These are phyloP conservation scores for Mucor lusitanicus DNA, from an alignment of 371 early-diverging fungal species.

Conservation along the genomic window DNA sequence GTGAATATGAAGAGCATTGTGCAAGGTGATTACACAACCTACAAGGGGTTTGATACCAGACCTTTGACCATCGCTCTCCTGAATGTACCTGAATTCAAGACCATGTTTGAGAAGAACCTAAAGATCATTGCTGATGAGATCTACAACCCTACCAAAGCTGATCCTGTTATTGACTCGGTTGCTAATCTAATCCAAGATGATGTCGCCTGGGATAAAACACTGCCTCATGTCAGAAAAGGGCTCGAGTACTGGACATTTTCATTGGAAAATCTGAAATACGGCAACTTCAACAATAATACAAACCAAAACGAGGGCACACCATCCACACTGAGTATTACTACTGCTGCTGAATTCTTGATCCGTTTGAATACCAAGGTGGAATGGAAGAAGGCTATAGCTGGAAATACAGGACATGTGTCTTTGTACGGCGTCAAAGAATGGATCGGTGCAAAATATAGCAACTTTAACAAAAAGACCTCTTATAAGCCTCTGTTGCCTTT, in stretches of 20 bases:
- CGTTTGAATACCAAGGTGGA: constrained; percentile 19
- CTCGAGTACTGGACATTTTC: neutral
- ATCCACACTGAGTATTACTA: constrained; percentile 2
- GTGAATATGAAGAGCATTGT: constrained; percentile 21
- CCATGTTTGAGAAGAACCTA: constrained; percentile 16
- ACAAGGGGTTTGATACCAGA: constrained; percentile 14
- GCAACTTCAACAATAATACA: neutral
- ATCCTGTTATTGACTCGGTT: constrained; percentile 27
- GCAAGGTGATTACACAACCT: constrained; percentile 30
- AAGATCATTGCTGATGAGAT: constrained; percentile 1
- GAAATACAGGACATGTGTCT: constrained; percentile 24
- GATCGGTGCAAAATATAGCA: constrained; percentile 20
- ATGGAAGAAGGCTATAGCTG: constrained; percentile 24
- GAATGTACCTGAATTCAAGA: constrained; percentile 17
- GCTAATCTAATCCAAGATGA: constrained; percentile 23
- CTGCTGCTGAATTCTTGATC: constrained; percentile 18
- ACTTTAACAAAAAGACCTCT: constrained; percentile 3
- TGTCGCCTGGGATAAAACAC: constrained; percentile 30
- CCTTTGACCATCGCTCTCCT: constrained; percentile 33
- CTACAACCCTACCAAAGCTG: constrained; percentile 11
- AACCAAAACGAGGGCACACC: constrained; percentile 5
- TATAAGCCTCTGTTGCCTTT: constrained; percentile 5
- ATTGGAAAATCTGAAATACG: neutral
- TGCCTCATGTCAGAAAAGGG: constrained; percentile 19
- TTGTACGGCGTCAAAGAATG: constrained; percentile 33